These are phyloP conservation scores for Aspergillus cristatus DNA, from an alignment of 495 filamentous ascomycete species.

Conservation along the genomic window DNA sequence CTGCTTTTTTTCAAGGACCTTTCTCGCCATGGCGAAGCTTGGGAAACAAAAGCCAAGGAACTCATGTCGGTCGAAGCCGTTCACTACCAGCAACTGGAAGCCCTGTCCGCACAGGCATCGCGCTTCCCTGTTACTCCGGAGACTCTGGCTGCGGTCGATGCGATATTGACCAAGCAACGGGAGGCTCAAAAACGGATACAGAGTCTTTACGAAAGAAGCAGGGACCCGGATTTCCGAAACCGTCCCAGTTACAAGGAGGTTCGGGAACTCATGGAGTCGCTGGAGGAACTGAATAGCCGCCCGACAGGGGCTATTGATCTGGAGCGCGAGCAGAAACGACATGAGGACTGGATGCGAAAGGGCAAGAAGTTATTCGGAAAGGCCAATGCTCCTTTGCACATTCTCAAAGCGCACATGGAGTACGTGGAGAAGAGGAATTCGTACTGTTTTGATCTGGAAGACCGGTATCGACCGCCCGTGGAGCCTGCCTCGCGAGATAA, in stretches of 20 bases:
- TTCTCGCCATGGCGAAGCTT: slow-evolving; percentile 64
- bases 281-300: slow-evolving; percentile 85
- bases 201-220: slow-evolving; percentile 67
- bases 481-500: slow-evolving; percentile 86
- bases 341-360: slow-evolving; percentile 98
- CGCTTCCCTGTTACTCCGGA: slow-evolving; percentile 72
- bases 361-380: slow-evolving; percentile 99
- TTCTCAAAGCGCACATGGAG: slow-evolving; percentile 87
- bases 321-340: slow-evolving; percentile 88
- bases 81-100: slow-evolving; percentile 90
- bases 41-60: slow-evolving; percentile 92
- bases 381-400: slow-evolving; percentile 93
- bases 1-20: slow-evolving; percentile 68
- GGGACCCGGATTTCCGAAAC: slow-evolving; percentile 61
- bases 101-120: slow-evolving; percentile 68
- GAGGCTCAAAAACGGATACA: slow-evolving; percentile 86
- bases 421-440: slow-evolving; percentile 81
- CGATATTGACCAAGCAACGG: slow-evolving; percentile 90
- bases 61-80: slow-evolving; percentile 81
- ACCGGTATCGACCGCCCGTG: slow-evolving; percentile 80
- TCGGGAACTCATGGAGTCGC: slow-evolving; percentile 73
- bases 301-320: slow-evolving; percentile 84
- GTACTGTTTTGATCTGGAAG: slow-evolving; percentile 86
- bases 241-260: slow-evolving; percentile 89
- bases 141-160: slow-evolving; percentile 75